These are phyloP conservation scores for Trichoderma sp. DNA, from an alignment of 2,329 filamentous ascomycete genomes.

Conservation along the genomic window DNA sequence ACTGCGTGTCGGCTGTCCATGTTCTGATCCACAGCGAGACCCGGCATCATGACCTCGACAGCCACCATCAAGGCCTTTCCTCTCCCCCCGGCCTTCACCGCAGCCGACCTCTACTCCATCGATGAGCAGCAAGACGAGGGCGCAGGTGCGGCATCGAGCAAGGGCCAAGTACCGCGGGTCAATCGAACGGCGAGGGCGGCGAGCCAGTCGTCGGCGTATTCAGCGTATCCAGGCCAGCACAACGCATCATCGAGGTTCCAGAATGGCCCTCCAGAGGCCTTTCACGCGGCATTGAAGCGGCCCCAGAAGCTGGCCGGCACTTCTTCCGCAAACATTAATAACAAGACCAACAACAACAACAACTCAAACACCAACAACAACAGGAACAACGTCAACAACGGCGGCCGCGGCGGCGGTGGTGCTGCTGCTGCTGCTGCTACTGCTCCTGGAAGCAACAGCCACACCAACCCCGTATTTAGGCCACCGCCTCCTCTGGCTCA, in stretches of 20 bases:
- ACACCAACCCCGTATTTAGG: constrained; percentile 23
- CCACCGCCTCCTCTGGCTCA: constrained; percentile 36
- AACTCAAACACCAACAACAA: too few species aligned
- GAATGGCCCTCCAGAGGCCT: constrained; percentile 32
- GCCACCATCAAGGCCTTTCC: constrained; percentile 22
- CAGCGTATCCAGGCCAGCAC: constrained; percentile 41
- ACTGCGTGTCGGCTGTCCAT: background rate
- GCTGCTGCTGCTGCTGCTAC: background rate
- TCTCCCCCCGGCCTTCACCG: constrained; percentile 25
- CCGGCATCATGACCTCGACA: constrained; percentile 26
- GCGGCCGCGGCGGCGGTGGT: background rate
- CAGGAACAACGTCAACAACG: too few species aligned
- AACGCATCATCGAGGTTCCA: constrained; percentile 32
- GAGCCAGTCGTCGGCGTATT: constrained; percentile 34
- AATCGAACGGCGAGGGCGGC: constrained; percentile 29
- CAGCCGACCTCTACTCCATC: constrained; percentile 24
- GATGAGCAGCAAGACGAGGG: constrained; percentile 17
- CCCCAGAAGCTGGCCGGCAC: constrained; percentile 42
- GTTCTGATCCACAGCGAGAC: constrained; percentile 17
- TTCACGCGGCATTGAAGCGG: constrained; percentile 39
- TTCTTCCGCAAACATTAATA: constrained; percentile 4
- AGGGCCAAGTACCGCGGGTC: constrained; percentile 13
- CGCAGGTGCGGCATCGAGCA: background rate
- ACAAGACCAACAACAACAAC: too few species aligned
- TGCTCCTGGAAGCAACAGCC: background rate